Evolutionary conservation across 2,329 filamentous ascomycete species (phyloP), one percentile per base, ranked within the genome.

Genomic region (Diaporthe citriasiana): DNA sequence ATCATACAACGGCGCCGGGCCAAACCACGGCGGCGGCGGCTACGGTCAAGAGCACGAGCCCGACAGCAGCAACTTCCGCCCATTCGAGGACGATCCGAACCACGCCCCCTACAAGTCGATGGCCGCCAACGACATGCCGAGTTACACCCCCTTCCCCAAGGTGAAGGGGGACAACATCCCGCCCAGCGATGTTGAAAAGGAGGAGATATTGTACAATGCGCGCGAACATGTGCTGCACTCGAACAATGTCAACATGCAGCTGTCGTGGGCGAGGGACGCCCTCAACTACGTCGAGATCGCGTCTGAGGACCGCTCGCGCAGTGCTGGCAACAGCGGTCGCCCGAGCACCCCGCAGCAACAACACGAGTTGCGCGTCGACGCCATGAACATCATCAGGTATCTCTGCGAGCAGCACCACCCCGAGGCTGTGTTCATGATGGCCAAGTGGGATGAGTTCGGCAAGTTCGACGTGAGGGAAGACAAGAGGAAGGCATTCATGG

Each of bases 361-460:
- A 82, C 95, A 97, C 80, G 94, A 98, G 80, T 87, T 99, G 76
- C 92, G 93, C 76, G 86, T 93, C 66, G 97, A 99, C 82, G 95
- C 97, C 42, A 89, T 98, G 84, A 98, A 95, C 81, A 97, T 99
- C 76, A 93, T 98, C 78, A 90, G 89, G 72, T 98, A 98, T 82
- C 87, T 99, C 47, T 94, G 96, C 33, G 93, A 95, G 70, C 97
- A 99, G 82, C 91, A 93, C 76, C 97, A 99, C 79, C 97, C 97
- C 33, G 95, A 97, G 80, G 97, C 97, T 33, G 91, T 97, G 77
- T 99, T 98, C 82, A 94, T 98, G 86, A 92, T 92, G 79, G 94
- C 95, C 74, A 98, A 97, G 89, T 99, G 97, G 97, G 88, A 97
- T 68, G 97, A 99, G 82, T 99, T 98, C 87, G 97, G 97, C 78